Base-by-base conservation (phyloP, 495 filamentous ascomycete species). In the Evansstolkia leycettana region DNA sequence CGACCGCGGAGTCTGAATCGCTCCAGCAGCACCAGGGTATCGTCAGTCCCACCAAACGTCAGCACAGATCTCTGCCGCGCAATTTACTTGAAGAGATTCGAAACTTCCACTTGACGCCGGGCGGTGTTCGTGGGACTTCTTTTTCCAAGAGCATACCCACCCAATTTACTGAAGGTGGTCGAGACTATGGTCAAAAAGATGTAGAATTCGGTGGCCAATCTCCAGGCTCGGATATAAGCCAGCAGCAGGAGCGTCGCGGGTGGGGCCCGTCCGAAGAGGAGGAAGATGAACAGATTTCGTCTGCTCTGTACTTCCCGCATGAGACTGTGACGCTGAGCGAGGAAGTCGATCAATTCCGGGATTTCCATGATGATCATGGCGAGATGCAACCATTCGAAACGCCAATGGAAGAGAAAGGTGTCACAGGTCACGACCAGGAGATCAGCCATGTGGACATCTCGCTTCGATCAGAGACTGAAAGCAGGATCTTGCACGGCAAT, bases 231-330 rank as follows among this genome's bases (percentile, higher is more conserved):
- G 52, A 48, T 33, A 50, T 50, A 7, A 32, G 44, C 9, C 51
- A 59, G 24, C 43, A 45, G 28, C 53, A 48, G 37, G 51, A 50
- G 17, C 47, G 44, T 33, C 51, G 51, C 15, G 42, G 66, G 67
- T 53, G 63, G 55, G 38, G 58, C 55, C 34, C 68, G 72, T 47
- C 49, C 29, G 82, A 82, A 35, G 82, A 82, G 23, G 84, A 94
- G 17, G 85, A 90, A 36, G 87, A 87, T 52, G 90, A 96, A 50
- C 84, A 94, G 54, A 95, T 98, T 31, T 88, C 83, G 7, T 95
- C 89, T 27, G 89, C 89, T 8, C 67, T 94, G 34, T 98, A 96
- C 55, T 73, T 90, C 43, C 90, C 90, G 13, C 90, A 96, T 62
- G 76, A 82, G 58, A 70, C 71, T 35, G 70, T 70, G n/a, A 47